Conservation (phyloP, 2,329 filamentous ascomycete genomes). For the Tolypocladium ovalisporum region DNA sequence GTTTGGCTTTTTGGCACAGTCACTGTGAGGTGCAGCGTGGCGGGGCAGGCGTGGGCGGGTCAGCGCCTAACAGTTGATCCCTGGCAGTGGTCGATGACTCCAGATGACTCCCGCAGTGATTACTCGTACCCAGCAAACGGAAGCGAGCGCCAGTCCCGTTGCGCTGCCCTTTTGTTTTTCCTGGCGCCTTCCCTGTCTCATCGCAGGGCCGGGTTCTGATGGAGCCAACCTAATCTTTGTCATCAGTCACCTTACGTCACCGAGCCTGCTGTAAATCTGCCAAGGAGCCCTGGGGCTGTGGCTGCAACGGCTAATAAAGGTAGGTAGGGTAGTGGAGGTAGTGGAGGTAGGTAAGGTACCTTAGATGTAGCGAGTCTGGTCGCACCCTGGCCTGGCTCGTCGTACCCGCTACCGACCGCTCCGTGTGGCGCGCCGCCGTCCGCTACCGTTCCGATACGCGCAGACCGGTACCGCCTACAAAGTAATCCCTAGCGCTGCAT, state of each 20-base stretch:
- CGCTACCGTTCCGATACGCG: not conserved
- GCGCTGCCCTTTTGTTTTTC: not conserved
- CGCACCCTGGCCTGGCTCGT: not conserved
- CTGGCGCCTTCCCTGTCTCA: not conserved
- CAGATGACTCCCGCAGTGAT: not conserved
- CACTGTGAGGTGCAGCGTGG: not conserved
- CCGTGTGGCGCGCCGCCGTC: not conserved
- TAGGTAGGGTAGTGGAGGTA: too few species aligned
- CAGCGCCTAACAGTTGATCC: not conserved
- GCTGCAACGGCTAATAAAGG: not conserved
- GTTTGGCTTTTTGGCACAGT: constrained; percentile 2
- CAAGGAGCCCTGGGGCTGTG: not conserved
- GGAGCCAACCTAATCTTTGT: not conserved
- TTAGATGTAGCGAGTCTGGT: not conserved
- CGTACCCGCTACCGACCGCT: not conserved
- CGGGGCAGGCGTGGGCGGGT: not conserved
- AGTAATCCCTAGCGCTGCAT: not conserved
- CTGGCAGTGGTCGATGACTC: not conserved
- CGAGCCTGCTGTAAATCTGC: not conserved
- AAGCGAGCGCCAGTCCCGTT: not conserved
- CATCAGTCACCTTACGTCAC: constrained; percentile 1
- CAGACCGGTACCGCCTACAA: not conserved
- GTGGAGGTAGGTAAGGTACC: too few species aligned
- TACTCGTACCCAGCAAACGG: not conserved
- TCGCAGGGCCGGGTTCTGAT: not conserved